Evolutionary conservation across 768 basidiomycete species (phyloP), one percentile per base, ranked within the genome.

Genomic region (Tulasnella sp.): DNA sequence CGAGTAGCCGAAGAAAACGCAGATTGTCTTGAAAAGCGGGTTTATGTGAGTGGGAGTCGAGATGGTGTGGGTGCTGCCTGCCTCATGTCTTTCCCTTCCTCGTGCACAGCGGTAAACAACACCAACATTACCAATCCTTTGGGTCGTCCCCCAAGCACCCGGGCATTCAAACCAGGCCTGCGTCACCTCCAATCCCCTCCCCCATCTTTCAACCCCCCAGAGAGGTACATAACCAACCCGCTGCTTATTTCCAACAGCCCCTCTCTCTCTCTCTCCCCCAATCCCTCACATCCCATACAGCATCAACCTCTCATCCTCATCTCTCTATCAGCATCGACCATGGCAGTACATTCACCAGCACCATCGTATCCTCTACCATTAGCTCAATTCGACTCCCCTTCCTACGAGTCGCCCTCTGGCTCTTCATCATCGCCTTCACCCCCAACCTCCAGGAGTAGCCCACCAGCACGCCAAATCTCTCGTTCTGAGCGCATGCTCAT

Each of bases 401-500:
- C 75, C 25, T 76, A 42, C 75, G 64, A 38, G 38, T 76, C 67
- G 38, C 39, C 75, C 15, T 76, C 75, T 22, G 38, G 19, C 19
- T 40, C 67, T 17, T 69, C 72, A 25, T 52, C 67, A 34, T 69
- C 75, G 37, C 40, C 75, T 38, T 69, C 67, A 37, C 67, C 64
- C 38, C 37, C 72, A 73, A n/a, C 52, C 17, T 67, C 73, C 19
- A 29, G 58, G 58, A 72, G 31, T 40, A 72, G 71, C 40, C 71
- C 71, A 39, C 71, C 49, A 40, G 54, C 73, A 4, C 58, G 75
- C 64, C 75, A 68, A 25, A 40, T 76, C 39, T 69, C 75, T 17
- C 75, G 64, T 25, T 76, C 75, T 4, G 75, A 76, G 34, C 67
- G 69, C 38, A 69, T 76, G 75, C 75, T 76, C 31, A 40, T 76